phyloP scores from a whole-genome alignment of 371 early-diverging fungal species.

The Mucor sp. region DNA sequence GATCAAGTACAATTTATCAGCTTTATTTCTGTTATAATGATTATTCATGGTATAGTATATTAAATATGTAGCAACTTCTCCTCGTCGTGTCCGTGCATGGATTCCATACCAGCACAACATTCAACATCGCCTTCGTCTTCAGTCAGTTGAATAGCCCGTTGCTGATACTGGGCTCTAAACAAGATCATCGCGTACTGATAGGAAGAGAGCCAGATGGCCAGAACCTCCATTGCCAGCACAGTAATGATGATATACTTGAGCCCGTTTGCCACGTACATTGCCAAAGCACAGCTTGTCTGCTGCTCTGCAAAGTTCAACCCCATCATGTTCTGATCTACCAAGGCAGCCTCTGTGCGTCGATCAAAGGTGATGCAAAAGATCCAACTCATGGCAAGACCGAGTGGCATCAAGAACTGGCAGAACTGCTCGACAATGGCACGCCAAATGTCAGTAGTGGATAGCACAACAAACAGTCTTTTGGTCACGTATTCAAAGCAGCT shows the following conservation, averaged over 20 bases:
- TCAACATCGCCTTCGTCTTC: constrained; percentile 32
- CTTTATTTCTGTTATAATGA: no score
- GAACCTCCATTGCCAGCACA: constrained; percentile 7
- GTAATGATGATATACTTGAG: constrained; percentile 7
- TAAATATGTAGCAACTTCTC: no score
- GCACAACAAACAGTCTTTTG: background rate
- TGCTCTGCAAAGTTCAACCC: background rate
- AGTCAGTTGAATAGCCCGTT: background rate
- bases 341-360: constrained; percentile 8
- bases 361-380: constrained; percentile 43
- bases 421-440: constrained; percentile 19
- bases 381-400: constrained; percentile 46
- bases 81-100: background rate
- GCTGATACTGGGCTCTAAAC: background rate
- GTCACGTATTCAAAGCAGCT: background rate
- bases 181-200: constrained; percentile 3
- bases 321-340: background rate
- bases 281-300: background rate
- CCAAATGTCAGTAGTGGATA: constrained; percentile 1
- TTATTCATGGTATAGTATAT: no score
- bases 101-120: background rate
- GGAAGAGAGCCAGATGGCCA: constrained; percentile 10
- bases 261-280: background rate
- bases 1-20: no score
- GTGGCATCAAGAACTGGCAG: constrained; percentile 44